Evolutionary conservation across 495 filamentous ascomycete species (phyloP), one percentile per base, ranked within the genome.

Genomic region (Hyphodiscus hymeniophilus): DNA sequence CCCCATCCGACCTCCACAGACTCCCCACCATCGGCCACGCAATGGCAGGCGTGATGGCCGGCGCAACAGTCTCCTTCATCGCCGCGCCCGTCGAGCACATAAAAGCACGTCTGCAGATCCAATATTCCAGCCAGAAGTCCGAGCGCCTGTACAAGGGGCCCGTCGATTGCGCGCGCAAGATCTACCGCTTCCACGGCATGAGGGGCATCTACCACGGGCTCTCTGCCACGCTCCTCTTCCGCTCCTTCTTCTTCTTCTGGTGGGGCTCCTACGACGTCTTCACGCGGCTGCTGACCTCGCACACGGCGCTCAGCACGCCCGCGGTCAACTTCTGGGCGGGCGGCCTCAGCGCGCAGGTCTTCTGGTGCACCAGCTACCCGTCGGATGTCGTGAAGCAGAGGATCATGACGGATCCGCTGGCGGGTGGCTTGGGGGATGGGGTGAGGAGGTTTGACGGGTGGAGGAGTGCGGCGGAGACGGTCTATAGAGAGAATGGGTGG

Each of bases 311-410:
- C 47, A 85, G 84, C 16, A 77, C 80, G 0, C 87, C 90, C 6
- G 78, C 79, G 1, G 73, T 96, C 54, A 96, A 96, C 59, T 98
- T 98, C 72, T 96, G 89, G 92, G 92, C 92, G 0, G 92, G 92
- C 11, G 92, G 92, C 1, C 69, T 96, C 42, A 85, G 80, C 26
- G 91, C 92, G 0, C 91, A 96, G 69, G 66, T 94, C 31, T 98
- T 95, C 67, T 98, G 92, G 92, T 58, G 94, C 2, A 85, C 82
- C 18, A 82, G 81, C 35, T 98, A 98, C 60, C 92, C 92, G 11
- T 84, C 81, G 24, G 92, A 98, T 60, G 91, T 96, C 12, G 85
- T 98, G 18, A 98, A 98, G 71, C 91, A 96, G 65, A 79, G 89
- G n/a, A 80, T 98, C 42, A 96, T 98, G 92, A 94, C 89, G 16